Evolutionary conservation across 176 grass and related monocot genomes (phyloP).

Genomic region (Ampelocalamus luodianensis): DNA sequence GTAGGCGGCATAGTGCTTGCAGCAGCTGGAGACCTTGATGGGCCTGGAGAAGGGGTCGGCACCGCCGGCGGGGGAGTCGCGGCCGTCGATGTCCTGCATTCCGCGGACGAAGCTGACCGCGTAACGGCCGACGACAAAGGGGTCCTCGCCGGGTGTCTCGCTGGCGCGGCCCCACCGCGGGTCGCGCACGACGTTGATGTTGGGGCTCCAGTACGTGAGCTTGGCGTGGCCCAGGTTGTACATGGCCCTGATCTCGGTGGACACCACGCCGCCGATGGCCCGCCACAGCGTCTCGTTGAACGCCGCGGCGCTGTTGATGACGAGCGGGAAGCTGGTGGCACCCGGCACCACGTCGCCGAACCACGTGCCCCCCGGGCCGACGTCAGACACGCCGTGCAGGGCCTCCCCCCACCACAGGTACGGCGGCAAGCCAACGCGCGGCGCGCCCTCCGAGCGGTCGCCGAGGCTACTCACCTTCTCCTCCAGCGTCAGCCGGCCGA

Average conservation of each 20-base stretch:
- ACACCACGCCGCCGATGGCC: conserved; percentile 40
- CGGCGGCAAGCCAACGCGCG: conserved; percentile 40
- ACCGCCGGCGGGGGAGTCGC: rapidly evolving
- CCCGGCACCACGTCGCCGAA: conserved; percentile 63
- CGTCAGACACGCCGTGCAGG: conserved; percentile 61
- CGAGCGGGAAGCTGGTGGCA: conserved; percentile 68
- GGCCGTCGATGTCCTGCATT: conserved; percentile 44
- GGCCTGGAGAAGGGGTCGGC: conserved; percentile 46
- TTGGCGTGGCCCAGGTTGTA: conserved; percentile 71
- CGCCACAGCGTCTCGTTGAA: conserved; percentile 69
- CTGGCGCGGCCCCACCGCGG: conserved; percentile 69
- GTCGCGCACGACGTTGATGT: conserved; percentile 75
- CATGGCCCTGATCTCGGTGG: conserved; percentile 69
- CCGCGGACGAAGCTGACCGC: conserved; percentile 62
- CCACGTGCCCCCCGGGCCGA: conserved; percentile 41
- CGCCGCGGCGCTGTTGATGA: conserved; percentile 51
- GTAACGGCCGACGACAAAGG: conserved; percentile 57
- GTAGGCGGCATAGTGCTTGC: conserved; percentile 81
- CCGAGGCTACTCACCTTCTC: conserved; percentile 63
- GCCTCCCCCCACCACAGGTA: conserved; percentile 77
- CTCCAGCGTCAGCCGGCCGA: conserved; percentile 47
- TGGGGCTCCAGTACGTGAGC: conserved; percentile 76
- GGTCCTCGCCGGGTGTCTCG: conserved; percentile 78
- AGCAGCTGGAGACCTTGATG: conserved; percentile 78
- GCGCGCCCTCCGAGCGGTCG: conserved; percentile 38